Base-by-base conservation (phyloP, 441 rosid species). In the Syzygium malaccense region DNA sequence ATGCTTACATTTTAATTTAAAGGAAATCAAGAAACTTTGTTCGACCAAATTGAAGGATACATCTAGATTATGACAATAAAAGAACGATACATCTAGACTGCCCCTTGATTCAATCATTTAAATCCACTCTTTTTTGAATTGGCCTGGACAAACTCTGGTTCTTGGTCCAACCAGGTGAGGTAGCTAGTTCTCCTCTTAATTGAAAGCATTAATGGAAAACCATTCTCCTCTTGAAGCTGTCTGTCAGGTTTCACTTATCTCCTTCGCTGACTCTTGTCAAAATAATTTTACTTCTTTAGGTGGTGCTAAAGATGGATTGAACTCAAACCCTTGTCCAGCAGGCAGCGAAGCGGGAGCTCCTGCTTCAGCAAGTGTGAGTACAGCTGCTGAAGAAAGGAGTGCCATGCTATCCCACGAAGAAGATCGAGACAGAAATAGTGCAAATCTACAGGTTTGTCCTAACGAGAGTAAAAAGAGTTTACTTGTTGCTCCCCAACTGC, bases 321-420 rank as follows among this genome's bases (percentile, higher is more conserved):
- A 6, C 83, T 41, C 53, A 4, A 41, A 41, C 83, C 51, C 78
- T 85, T 93, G 88, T 56, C 93, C 93, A 87, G 93, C 94, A 86
- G 92, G 89, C 86, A 89, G 86, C 45, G 99, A 95, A 91, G 88
- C 90, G 13, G 83, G n/a, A 41, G 98, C 95, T 86, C 86, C 89
- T 20, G 87, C 91, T 85, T 55, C 91, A 14, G 90, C 32, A 54
- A 88, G 80, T 51, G 86, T 86, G 49, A 91, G 33, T 19, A 25
- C 84, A 45, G 41, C 89, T 3, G 37, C 10, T 37, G 87, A 51
- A 33, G 88, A 86, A 90, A 85, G 68, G 94, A 80, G 88, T 86
- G 87, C 48, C 88, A 4, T 89, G 89, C 60, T 25, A 57, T 57
- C 87, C 93, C 37, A 88, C 32, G 87, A 89, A 91, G 89, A 91